These are phyloP conservation scores for Pichia sp. DNA, from an alignment of 1,139 yeast species.

Conservation along the genomic window DNA sequence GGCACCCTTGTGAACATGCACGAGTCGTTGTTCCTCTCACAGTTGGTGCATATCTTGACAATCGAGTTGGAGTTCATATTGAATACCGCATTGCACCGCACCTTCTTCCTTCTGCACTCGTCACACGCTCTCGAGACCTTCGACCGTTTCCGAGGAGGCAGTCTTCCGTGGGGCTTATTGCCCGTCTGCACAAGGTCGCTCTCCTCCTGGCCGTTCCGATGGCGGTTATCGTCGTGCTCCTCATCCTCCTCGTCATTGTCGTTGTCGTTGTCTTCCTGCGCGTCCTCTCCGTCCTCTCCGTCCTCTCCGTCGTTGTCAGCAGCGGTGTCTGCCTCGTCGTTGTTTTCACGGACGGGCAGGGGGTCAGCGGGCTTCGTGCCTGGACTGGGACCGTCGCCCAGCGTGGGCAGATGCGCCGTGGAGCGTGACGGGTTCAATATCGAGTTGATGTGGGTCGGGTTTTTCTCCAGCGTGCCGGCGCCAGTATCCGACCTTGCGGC, in stretches of 20 bases:
- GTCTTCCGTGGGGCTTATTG: not conserved
- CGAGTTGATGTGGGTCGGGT: slow-evolving; percentile 6
- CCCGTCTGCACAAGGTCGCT: not conserved
- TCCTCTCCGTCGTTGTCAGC: not conserved
- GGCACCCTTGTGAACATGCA: slow-evolving; percentile 69
- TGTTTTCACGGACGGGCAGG: too few species aligned
- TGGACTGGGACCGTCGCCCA: not conserved
- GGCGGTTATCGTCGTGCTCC: too few species aligned
- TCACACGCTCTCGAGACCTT: slow-evolving; percentile 69
- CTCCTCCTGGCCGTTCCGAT: too few species aligned
- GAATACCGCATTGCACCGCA: slow-evolving; percentile 57
- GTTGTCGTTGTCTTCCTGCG: too few species aligned
- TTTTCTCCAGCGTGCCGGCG: not conserved
- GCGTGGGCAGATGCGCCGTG: not conserved
- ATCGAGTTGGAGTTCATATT: slow-evolving; percentile 41
- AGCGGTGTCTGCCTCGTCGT: not conserved
- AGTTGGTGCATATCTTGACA: slow-evolving; percentile 51
- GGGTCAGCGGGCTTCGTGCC: too few species aligned
- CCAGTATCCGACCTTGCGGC: not conserved
- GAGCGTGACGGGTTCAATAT: slow-evolving; percentile 14
- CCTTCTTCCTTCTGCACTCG: slow-evolving; percentile 60
- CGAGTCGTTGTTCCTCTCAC: slow-evolving; percentile 47
- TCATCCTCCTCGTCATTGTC: too few species aligned
- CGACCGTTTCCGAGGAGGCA: slow-evolving; percentile 44
- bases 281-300: not conserved